These are phyloP conservation scores for Mycena galericulata DNA, from an alignment of 768 basidiomycete genomes.

Conservation along the genomic window DNA sequence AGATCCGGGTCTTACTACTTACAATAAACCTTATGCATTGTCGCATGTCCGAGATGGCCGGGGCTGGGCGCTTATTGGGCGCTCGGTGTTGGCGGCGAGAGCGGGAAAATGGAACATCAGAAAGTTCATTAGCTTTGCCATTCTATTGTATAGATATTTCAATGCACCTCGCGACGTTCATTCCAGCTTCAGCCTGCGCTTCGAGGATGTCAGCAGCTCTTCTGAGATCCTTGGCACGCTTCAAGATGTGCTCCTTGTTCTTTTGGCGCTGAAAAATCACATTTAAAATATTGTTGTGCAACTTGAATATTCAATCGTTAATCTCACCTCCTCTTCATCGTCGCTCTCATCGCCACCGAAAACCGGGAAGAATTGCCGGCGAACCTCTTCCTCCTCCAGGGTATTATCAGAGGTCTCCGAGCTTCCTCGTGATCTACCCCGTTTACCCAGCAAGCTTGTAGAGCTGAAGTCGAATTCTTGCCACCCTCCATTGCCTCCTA, in stretches of 20 bases:
- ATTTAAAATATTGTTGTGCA: too few species aligned
- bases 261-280: too few species aligned
- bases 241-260: too few species aligned
- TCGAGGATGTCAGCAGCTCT: neutral
- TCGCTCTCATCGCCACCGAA: constrained; percentile 8
- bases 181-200: neutral
- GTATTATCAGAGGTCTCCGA: neutral
- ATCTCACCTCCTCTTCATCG: constrained; percentile 31
- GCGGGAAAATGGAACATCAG: too few species aligned
- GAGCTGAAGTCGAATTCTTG: constrained; percentile 16
- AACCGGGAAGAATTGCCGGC: constrained; percentile 22
- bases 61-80: too few species aligned
- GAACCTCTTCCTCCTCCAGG: constrained; percentile 12
- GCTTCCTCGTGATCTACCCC: neutral
- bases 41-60: too few species aligned
- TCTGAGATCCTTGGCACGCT: too few species aligned
- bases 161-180: neutral
- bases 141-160: neutral
- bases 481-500: constrained; percentile 27
- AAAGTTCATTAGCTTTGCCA: too few species aligned
- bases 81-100: too few species aligned
- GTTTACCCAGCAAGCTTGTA: constrained; percentile 13
- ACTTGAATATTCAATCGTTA: too few species aligned
- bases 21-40: too few species aligned
- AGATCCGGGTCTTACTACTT: too few species aligned